These are phyloP conservation scores for Tuber borchii DNA, from an alignment of 495 filamentous ascomycete genomes.

Conservation along the genomic window DNA sequence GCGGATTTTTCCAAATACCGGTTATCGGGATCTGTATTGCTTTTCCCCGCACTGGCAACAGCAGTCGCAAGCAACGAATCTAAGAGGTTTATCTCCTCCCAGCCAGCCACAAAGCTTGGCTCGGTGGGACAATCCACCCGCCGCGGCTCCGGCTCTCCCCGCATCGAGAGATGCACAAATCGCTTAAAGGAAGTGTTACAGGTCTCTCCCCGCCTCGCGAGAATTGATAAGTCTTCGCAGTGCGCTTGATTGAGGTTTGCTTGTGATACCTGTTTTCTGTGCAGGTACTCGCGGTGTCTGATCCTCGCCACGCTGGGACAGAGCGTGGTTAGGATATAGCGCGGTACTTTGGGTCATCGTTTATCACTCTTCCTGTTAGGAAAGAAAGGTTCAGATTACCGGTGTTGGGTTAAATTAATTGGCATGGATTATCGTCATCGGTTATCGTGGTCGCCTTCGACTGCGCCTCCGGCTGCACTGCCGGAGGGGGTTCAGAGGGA, in stretches of 20 bases:
- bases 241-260: neutral
- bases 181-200: neutral
- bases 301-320: neutral
- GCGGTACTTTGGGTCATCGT: neutral
- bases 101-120: neutral
- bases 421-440: neutral
- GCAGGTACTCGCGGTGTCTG: neutral
- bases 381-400: neutral
- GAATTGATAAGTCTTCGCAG: neutral
- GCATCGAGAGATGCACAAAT: neutral
- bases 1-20: neutral
- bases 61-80: neutral
- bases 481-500: slow-evolving; percentile 13
- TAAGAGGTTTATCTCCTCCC: neutral
- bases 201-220: neutral
- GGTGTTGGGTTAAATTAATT: neutral
- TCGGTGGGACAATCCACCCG: neutral
- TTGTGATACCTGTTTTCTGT: neutral
- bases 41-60: neutral
- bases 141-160: neutral
- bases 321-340: neutral
- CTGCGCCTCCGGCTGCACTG: neutral
- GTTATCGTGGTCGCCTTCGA: neutral
- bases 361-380: neutral
- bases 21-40: neutral